Percentiles rank a stretch among this genome's conserved stretches.
phyloP scores from a whole-genome alignment of 73 alveolate genomes.

The Paramecium primaurelia region DNA sequence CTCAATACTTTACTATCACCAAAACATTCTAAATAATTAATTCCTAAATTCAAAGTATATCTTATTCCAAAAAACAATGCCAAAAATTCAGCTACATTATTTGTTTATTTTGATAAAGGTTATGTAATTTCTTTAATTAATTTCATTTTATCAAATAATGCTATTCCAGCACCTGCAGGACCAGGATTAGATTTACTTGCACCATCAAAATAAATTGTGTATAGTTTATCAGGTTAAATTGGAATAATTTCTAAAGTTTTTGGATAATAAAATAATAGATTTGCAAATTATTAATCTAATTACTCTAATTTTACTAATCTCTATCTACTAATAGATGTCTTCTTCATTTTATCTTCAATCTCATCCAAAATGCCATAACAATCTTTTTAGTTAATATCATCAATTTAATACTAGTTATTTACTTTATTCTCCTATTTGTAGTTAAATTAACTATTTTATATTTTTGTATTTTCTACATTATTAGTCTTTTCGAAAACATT shows the following conservation, averaged over 20 bases:
- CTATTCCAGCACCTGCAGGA: background rate
- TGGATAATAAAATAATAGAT: background rate
- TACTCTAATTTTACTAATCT: background rate
- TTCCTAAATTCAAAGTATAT: background rate
- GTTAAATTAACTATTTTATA: background rate
- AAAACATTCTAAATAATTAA: background rate
- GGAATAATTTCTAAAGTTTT: background rate
- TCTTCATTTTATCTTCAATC: background rate
- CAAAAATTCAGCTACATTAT: background rate
- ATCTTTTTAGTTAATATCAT: background rate
- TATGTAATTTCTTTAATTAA: background rate
- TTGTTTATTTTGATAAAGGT: background rate
- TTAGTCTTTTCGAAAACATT: background rate
- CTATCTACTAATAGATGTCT: background rate
- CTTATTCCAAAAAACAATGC: background rate
- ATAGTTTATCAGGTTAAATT: background rate
- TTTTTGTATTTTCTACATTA: background rate
- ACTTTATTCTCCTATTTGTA: background rate
- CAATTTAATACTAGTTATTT: background rate
- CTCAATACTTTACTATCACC: background rate
- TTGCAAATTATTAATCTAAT: background rate
- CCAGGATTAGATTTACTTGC: conserved; percentile 9
- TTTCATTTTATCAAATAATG: background rate
- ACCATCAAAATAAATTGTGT: background rate
- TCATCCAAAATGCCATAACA: background rate